These are phyloP conservation scores for Yarrowia sp. DNA, from an alignment of 805 yeast species.

Conservation along the genomic window DNA sequence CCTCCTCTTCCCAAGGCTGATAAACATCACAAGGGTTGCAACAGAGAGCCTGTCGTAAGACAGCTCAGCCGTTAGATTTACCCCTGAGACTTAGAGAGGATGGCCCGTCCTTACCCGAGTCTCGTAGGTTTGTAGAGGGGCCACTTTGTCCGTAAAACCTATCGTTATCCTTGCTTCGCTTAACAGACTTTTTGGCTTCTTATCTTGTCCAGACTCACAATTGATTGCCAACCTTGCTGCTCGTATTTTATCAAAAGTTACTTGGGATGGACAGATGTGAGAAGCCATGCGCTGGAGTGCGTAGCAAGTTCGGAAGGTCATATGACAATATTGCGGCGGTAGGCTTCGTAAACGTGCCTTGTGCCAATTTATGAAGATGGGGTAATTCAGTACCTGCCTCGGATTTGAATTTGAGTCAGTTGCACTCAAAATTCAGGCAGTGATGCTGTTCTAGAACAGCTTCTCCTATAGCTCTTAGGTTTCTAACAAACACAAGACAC, in stretches of 20 bases:
- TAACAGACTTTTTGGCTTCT: neutral
- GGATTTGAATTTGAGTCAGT: neutral
- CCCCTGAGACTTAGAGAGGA: neutral
- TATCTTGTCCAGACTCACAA: neutral
- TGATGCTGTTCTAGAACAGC: neutral
- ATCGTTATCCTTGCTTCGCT: neutral
- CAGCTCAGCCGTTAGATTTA: neutral
- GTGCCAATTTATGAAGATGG: neutral
- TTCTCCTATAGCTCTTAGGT: neutral
- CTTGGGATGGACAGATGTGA: neutral
- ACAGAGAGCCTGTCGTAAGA: neutral
- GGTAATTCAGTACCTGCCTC: neutral
- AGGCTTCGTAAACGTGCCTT: neutral
- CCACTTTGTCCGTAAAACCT: no score
- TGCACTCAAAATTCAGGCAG: neutral
- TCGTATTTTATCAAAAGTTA: neutral
- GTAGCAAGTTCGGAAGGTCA: neutral
- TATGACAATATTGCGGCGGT: neutral
- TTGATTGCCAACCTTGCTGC: slow-evolving; percentile 14
- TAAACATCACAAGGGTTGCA: neutral
- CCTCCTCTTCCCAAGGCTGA: neutral
- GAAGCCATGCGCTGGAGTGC: neutral
- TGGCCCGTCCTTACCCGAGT: neutral
- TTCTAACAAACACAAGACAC: neutral
- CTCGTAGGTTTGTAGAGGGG: neutral